phyloP scores from a whole-genome alignment of 2,329 filamentous ascomycete species.

The Byssochlamys sp. region DNA sequence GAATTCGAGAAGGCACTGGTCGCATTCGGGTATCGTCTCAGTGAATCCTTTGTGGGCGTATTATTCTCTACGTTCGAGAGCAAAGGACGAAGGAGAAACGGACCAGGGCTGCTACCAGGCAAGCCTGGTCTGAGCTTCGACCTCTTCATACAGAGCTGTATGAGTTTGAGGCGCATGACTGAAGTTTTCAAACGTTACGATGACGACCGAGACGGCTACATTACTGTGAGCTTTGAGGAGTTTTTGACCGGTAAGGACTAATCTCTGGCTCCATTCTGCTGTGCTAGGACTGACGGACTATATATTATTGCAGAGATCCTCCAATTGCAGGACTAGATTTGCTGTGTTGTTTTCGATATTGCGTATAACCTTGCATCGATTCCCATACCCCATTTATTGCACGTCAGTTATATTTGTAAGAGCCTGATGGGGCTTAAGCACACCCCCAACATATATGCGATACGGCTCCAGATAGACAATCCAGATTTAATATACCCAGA shows the following conservation, averaged over 20 bases:
- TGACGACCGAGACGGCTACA: constrained; percentile 88
- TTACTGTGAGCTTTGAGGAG: constrained; percentile 72
- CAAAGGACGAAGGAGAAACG: constrained; percentile 34
- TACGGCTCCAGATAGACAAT: neutral
- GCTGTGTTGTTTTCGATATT: neutral
- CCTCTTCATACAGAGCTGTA: constrained; percentile 93
- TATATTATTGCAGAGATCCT: constrained; percentile 20
- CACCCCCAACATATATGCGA: neutral
- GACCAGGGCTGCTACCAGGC: constrained; percentile 13
- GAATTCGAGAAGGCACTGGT: constrained; percentile 88
- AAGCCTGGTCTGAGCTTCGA: constrained; percentile 75
- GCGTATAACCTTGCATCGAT: neutral
- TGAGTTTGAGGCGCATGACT: constrained; percentile 94
- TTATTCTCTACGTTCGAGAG: constrained; percentile 83
- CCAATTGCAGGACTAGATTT: constrained; percentile 25
- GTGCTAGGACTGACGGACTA: constrained; percentile 3
- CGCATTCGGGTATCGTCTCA: constrained; percentile 87
- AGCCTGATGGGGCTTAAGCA: neutral
- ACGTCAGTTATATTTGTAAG: neutral
- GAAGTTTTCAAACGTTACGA: constrained; percentile 99
- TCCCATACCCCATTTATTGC: neutral
- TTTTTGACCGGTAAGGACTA: constrained; percentile 53
- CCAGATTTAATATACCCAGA: neutral
- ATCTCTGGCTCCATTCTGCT: neutral
- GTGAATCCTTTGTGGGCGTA: constrained; percentile 69